Conservation (phyloP, 1,284 basidiomycete species). For the Ganoderma meredithae region DNA sequence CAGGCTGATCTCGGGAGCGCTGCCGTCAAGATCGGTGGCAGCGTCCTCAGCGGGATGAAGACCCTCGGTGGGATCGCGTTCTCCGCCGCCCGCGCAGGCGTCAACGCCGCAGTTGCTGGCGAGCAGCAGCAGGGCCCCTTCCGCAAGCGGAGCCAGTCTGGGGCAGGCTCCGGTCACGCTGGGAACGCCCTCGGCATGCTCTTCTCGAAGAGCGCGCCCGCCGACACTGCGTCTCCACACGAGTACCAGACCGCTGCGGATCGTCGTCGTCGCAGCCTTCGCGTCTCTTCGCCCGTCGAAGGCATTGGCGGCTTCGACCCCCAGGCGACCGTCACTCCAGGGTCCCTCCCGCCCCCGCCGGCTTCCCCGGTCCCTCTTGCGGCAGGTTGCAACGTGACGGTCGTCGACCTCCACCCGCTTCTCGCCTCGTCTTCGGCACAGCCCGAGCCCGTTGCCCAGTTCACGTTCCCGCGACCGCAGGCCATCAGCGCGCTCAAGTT, state of each 20-base stretch:
- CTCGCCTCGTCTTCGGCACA: constrained; percentile 26
- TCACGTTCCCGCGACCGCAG: constrained; percentile 54
- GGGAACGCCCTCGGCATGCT: constrained; percentile 40
- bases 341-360: constrained; percentile 33
- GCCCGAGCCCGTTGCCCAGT: constrained; percentile 53
- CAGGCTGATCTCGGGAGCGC: constrained; percentile 61
- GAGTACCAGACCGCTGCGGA: constrained; percentile 26
- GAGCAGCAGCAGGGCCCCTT: constrained; percentile 15
- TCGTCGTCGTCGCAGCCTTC: constrained; percentile 22
- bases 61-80: constrained; percentile 69
- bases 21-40: constrained; percentile 66
- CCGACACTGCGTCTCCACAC: constrained; percentile 35
- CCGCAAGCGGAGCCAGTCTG: constrained; percentile 9
- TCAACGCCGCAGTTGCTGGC: constrained; percentile 34
- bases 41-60: constrained; percentile 68
- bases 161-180: not conserved
- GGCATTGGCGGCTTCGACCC: constrained; percentile 16
- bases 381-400: constrained; percentile 52
- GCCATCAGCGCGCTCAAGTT: constrained; percentile 63
- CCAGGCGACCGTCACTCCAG: constrained; percentile 18
- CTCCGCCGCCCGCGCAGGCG: constrained; percentile 50
- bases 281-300: constrained; percentile 23
- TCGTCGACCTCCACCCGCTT: constrained; percentile 61
- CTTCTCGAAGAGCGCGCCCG: constrained; percentile 73
- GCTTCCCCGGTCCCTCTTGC: constrained; percentile 27